Percentiles rank a stretch among this genome's conserved stretches.
phyloP scores from a whole-genome alignment of 768 basidiomycete genomes.

The Tubosaeta sp. region DNA sequence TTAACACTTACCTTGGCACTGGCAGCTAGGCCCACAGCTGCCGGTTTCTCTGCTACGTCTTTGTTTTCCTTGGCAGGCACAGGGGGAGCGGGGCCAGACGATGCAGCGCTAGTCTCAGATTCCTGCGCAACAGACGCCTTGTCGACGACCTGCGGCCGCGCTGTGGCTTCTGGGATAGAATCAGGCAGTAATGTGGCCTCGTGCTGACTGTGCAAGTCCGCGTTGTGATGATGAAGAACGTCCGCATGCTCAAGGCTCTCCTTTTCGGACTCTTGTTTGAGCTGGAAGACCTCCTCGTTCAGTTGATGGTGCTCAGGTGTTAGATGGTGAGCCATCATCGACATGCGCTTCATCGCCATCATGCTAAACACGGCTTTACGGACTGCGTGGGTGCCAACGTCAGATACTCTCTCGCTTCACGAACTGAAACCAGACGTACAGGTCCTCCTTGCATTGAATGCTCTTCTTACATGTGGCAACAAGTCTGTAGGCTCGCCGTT shows the following conservation, averaged over 20 bases:
- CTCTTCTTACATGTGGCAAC: slow-evolving; percentile 84
- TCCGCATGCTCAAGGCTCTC: slow-evolving; percentile 34
- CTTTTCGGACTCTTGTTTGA: slow-evolving; percentile 80
- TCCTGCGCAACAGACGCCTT: slow-evolving; percentile 1
- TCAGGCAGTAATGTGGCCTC: not conserved
- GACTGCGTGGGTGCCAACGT: slow-evolving; percentile 45
- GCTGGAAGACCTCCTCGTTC: slow-evolving; percentile 55
- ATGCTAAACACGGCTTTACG: slow-evolving; percentile 84
- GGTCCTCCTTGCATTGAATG: slow-evolving; percentile 82
- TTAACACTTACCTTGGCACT: slow-evolving; percentile 30
- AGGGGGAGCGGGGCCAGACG: slow-evolving; percentile 3
- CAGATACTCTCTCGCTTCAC: slow-evolving; percentile 1
- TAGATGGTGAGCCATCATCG: slow-evolving; percentile 42
- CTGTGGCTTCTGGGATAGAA: not conserved
- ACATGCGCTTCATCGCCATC: slow-evolving; percentile 81
- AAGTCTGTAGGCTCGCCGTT: slow-evolving; percentile 68
- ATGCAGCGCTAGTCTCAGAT: slow-evolving; percentile 1
- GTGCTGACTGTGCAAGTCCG: not conserved
- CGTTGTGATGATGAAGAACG: slow-evolving; percentile 49
- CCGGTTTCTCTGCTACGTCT: slow-evolving; percentile 25
- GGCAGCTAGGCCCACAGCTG: slow-evolving; percentile 25
- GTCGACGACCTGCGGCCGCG: not conserved
- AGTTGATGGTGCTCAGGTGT: slow-evolving; percentile 46
- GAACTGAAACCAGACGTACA: slow-evolving; percentile 48
- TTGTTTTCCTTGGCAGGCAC: slow-evolving; percentile 11